Evolutionary conservation across 441 rosid genomes (phyloP).

Genomic region (Biscutella laevigata): DNA sequence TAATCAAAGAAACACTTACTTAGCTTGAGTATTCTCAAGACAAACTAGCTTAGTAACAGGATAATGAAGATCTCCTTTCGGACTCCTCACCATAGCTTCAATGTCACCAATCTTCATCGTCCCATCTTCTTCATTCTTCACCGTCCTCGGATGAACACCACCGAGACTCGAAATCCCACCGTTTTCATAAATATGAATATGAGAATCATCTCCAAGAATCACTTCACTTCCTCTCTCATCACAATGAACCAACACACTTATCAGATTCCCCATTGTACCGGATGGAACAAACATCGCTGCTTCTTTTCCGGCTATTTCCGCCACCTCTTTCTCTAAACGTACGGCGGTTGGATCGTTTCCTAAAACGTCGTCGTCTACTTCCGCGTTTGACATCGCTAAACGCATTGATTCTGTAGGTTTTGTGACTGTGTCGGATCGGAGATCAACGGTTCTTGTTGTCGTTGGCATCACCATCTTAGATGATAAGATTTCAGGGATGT

Average conservation of each 20-base stretch:
- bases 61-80: conserved; percentile 53
- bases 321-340: conserved; percentile 59
- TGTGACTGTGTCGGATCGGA: conserved; percentile 87
- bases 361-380: conserved; percentile 87
- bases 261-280: conserved; percentile 93
- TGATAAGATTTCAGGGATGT: conserved; percentile 1
- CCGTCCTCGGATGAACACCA: conserved; percentile 80
- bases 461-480: conserved; percentile 23
- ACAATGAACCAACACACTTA: conserved; percentile 87
- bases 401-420: conserved; percentile 87
- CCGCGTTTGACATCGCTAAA: conserved; percentile 76
- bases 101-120: conserved; percentile 64
- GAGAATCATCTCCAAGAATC: conserved; percentile 79
- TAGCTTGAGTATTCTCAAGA: conserved; percentile 90
- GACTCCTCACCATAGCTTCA: conserved; percentile 71
- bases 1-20: conserved; percentile 37
- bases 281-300: conserved; percentile 86
- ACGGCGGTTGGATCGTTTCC: conserved; percentile 64
- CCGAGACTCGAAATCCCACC: conserved; percentile 84
- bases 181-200: conserved; percentile 76
- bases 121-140: conserved; percentile 74
- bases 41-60: conserved; percentile 89
- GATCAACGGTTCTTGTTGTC: conserved; percentile 74
- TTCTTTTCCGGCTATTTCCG: conserved; percentile 67
- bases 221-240: conserved; percentile 83